Evolutionary conservation across 805 yeast species (phyloP).

Genomic region (Candida nonsorbophila): DNA sequence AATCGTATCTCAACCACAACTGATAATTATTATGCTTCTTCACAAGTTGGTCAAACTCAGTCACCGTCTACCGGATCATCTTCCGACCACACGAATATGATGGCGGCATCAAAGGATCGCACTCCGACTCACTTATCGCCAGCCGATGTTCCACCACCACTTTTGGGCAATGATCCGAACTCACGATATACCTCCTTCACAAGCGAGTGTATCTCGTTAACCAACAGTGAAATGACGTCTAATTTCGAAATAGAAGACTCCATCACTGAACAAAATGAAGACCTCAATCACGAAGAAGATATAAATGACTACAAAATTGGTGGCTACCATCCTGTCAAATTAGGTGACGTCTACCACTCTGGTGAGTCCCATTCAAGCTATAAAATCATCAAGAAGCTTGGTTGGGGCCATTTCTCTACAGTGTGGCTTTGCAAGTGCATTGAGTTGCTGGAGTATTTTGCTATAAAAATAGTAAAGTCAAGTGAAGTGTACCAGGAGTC

Average conservation of each 20-base stretch:
- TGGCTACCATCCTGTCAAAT: conserved; percentile 60
- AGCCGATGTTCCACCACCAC: neutral
- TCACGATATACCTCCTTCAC: conserved; percentile 22
- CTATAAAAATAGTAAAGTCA: conserved; percentile 57
- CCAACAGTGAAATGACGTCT: conserved; percentile 33
- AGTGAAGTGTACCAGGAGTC: conserved; percentile 51
- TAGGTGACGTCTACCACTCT: conserved; percentile 49
- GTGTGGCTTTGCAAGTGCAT: conserved; percentile 53
- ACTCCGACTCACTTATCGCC: no score
- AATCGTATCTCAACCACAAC: no score
- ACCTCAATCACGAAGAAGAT: conserved; percentile 8
- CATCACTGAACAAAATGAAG: conserved; percentile 1
- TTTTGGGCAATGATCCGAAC: conserved; percentile 8
- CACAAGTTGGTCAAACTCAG: neutral
- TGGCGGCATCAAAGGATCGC: no score
- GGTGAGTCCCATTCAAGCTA: conserved; percentile 34
- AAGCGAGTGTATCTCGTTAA: conserved; percentile 32
- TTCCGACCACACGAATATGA: neutral
- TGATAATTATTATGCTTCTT: no score
- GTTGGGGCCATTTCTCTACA: conserved; percentile 71
- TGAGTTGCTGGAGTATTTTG: conserved; percentile 34
- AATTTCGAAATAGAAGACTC: conserved; percentile 1
- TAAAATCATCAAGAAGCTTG: conserved; percentile 49
- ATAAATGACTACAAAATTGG: conserved; percentile 49
- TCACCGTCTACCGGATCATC: neutral